Percentiles rank a stretch among this genome's conserved stretches.
phyloP scores from a whole-genome alignment of 2,329 filamentous ascomycete species.

The Alternaria tenuissima region DNA sequence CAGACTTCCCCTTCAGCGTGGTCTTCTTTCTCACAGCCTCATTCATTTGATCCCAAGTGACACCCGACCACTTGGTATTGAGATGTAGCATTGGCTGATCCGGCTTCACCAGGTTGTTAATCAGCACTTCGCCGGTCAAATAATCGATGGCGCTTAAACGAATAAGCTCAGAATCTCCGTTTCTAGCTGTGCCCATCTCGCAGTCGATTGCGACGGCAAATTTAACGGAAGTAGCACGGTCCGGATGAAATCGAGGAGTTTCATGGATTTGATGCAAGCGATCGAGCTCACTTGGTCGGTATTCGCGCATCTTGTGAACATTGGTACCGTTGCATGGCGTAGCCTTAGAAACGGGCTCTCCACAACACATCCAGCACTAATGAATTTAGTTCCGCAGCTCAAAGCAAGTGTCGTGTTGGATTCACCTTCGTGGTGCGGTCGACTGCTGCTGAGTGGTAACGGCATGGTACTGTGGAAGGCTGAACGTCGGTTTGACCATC shows the following conservation, averaged over 20 bases:
- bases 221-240: background rate
- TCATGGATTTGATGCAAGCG: constrained; percentile 17
- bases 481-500: background rate
- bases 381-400: background rate
- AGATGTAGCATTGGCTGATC: constrained; percentile 57
- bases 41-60: constrained; percentile 53
- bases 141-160: constrained; percentile 61
- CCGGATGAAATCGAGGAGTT: constrained; percentile 10
- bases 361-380: constrained; percentile 24
- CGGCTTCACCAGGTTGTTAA: constrained; percentile 63
- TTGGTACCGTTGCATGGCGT: constrained; percentile 17
- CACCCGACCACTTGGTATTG: constrained; percentile 62
- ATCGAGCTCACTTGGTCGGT: constrained; percentile 15
- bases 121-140: constrained; percentile 58
- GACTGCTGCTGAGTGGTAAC: background rate
- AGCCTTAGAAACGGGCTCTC: constrained; percentile 7
- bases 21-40: constrained; percentile 41
- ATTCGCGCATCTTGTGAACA: constrained; percentile 10
- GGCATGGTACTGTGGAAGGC: background rate
- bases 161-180: constrained; percentile 61
- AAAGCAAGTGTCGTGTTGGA: too few species aligned
- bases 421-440: background rate
- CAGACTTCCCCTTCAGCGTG: constrained; percentile 54
- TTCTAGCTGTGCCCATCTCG: constrained; percentile 61
- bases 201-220: constrained; percentile 60